These are phyloP conservation scores for Kappamyces sp. DNA, from an alignment of 192 early-diverging fungal species.

Conservation along the genomic window DNA sequence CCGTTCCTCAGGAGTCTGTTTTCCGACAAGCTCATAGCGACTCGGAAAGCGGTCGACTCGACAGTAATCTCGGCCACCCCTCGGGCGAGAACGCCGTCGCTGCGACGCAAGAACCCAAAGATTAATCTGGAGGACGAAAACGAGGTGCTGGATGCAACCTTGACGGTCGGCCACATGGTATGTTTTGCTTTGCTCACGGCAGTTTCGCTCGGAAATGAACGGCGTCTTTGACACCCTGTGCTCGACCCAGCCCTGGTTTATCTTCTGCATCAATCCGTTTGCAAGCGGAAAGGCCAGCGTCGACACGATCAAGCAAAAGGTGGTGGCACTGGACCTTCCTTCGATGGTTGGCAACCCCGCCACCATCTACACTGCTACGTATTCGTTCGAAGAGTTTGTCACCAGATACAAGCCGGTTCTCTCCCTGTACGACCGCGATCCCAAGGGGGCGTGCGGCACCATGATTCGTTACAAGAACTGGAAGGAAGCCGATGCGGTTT, in stretches of 20 bases:
- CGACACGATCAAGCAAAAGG: constrained; percentile 64
- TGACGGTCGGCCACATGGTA: constrained; percentile 37
- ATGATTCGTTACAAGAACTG: constrained; percentile 22
- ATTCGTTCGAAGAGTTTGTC: constrained; percentile 72
- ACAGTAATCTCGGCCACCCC: constrained; percentile 35
- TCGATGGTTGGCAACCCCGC: constrained; percentile 61
- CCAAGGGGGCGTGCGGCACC: constrained; percentile 23
- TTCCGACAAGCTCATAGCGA: constrained; percentile 39
- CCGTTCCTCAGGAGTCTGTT: constrained; percentile 40
- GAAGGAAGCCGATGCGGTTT: constrained; percentile 21
- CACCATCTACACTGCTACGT: constrained; percentile 64
- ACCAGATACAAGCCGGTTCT: constrained; percentile 57
- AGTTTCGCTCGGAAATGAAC: constrained; percentile 51
- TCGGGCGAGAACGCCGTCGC: constrained; percentile 27
- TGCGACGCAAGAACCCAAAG: constrained; percentile 24
- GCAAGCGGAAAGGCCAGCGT: constrained; percentile 57
- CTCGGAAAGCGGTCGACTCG: constrained; percentile 24
- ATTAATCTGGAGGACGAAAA: constrained; percentile 24
- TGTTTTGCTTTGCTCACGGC: constrained; percentile 31
- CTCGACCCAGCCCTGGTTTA: constrained; percentile 75
- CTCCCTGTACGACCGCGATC: constrained; percentile 12
- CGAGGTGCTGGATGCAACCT: constrained; percentile 20
- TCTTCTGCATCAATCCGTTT: constrained; percentile 66
- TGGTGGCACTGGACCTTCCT: constrained; percentile 61
- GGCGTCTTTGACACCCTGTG: constrained; percentile 70